Evolutionary conservation across 768 basidiomycete genomes (phyloP).

Genomic region (Ephemerocybe angulata): DNA sequence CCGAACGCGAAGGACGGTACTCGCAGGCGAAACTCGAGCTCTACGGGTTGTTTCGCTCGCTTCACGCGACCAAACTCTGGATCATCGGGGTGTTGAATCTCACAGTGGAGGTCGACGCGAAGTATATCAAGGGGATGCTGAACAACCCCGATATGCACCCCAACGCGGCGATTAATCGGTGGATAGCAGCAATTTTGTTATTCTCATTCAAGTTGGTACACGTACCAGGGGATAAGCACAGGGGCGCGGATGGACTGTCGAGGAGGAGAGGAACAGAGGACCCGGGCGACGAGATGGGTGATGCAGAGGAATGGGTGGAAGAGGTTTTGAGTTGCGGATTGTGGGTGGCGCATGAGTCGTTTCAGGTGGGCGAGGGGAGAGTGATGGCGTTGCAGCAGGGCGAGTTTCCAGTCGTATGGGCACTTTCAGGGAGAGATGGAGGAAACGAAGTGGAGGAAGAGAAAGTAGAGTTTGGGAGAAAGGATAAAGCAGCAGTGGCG

Average conservation of each 20-base stretch:
- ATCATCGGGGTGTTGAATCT: conserved; percentile 23
- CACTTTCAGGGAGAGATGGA: background rate
- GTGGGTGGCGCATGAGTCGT: background rate
- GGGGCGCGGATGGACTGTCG: conserved; percentile 38
- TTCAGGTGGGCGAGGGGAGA: background rate
- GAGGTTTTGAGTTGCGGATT: conserved; percentile 7
- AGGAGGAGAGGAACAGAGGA: conserved; percentile 12
- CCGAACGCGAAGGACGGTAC: conserved; percentile 26
- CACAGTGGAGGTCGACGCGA: conserved; percentile 34
- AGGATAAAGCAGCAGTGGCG: too few species aligned
- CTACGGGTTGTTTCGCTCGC: conserved; percentile 30
- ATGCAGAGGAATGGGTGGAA: conserved; percentile 27
- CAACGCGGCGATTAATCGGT: conserved; percentile 35
- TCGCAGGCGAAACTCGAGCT: conserved; percentile 39
- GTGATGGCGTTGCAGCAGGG: background rate
- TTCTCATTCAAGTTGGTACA: conserved; percentile 37
- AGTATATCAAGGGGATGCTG: conserved; percentile 42
- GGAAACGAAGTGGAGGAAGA: background rate
- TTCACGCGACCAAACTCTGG: conserved; percentile 10
- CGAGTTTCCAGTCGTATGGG: background rate
- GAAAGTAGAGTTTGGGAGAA: background rate
- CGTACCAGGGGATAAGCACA: conserved; percentile 30
- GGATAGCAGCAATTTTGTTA: conserved; percentile 36
- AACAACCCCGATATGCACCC: conserved; percentile 36
- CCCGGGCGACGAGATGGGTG: conserved; percentile 14